A percentile compares a stretch with the other conserved stretches of the same genome.
Conservation (phyloP, 2,329 filamentous ascomycete genomes). For the Neoascochyta sp. region DNA sequence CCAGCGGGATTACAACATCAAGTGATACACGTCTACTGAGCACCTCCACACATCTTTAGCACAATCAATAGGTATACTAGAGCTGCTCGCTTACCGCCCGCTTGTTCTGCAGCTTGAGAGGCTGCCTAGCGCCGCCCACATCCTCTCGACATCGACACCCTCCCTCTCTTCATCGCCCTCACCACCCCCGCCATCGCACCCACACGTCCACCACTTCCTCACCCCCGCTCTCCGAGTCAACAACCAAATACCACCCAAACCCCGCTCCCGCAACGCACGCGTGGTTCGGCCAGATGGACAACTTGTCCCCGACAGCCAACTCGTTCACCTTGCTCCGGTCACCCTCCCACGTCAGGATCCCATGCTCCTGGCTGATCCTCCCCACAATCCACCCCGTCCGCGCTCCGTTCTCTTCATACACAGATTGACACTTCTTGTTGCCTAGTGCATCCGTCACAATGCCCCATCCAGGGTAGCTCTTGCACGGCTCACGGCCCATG, state of each 20-base stretch:
- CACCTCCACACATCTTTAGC: too few species aligned
- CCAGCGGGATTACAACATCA: too few species aligned
- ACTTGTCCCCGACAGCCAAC: slow-evolving; percentile 60
- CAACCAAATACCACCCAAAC: slow-evolving; percentile 69
- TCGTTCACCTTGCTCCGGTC: slow-evolving; percentile 28
- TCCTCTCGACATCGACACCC: too few species aligned
- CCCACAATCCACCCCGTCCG: slow-evolving; percentile 62
- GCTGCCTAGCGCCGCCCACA: too few species aligned
- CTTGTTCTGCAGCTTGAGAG: too few species aligned
- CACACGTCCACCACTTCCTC: slow-evolving; percentile 68
- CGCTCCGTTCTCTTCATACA: slow-evolving; percentile 25
- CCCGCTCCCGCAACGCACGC: slow-evolving; percentile 71
- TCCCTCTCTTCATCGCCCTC: too few species aligned
- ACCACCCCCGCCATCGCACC: slow-evolving; percentile 69
- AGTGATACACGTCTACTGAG: too few species aligned
- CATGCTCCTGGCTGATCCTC: slow-evolving; percentile 74
- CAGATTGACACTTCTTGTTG: slow-evolving; percentile 14
- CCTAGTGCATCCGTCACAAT: slow-evolving; percentile 59
- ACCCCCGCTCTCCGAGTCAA: slow-evolving; percentile 58
- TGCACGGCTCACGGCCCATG: slow-evolving; percentile 69
- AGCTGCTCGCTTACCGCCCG: too few species aligned
- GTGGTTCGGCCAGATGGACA: slow-evolving; percentile 76
- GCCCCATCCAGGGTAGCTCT: slow-evolving; percentile 68
- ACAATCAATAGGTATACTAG: too few species aligned
- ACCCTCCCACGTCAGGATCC: slow-evolving; percentile 61